Conservation (phyloP, 805 yeast species). For the Sugiyamaella mastotermitis region DNA sequence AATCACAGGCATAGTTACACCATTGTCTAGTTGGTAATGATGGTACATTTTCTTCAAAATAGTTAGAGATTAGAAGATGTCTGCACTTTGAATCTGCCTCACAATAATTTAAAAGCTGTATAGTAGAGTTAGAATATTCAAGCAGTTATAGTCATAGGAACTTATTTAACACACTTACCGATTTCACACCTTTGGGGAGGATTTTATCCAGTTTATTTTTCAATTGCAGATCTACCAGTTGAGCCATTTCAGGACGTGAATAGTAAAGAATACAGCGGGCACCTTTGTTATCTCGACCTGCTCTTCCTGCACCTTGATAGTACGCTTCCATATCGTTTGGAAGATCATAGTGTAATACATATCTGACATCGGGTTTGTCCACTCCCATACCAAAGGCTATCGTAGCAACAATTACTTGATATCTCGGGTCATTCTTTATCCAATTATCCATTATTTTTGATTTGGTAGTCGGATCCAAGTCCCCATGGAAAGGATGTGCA, state of each 20-base stretch:
- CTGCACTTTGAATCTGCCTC: constrained; percentile 15
- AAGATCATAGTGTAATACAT: constrained; percentile 77
- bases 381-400: constrained; percentile 99
- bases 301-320: constrained; percentile 98
- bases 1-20: constrained; percentile 20
- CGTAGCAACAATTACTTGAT: constrained; percentile 88
- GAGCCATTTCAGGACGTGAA: constrained; percentile 10
- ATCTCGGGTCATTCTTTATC: constrained; percentile 51
- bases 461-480: constrained; percentile 75
- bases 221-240: background rate
- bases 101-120: constrained; percentile 13
- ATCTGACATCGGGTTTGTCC: constrained; percentile 91
- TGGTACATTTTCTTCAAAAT: constrained; percentile 17
- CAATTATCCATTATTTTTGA: constrained; percentile 63
- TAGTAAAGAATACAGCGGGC: constrained; percentile 82
- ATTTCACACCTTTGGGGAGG: too few relatives aligned
- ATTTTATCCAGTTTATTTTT: background rate
- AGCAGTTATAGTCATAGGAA: too few relatives aligned
- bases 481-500: constrained; percentile 83
- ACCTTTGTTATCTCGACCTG: constrained; percentile 86
- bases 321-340: constrained; percentile 92
- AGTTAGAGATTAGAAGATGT: constrained; percentile 17
- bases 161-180: too few relatives aligned
- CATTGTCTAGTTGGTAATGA: constrained; percentile 7
- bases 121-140: too few relatives aligned